phyloP scores from a whole-genome alignment of 306 rosid species.

The Abrus precatorius region DNA sequence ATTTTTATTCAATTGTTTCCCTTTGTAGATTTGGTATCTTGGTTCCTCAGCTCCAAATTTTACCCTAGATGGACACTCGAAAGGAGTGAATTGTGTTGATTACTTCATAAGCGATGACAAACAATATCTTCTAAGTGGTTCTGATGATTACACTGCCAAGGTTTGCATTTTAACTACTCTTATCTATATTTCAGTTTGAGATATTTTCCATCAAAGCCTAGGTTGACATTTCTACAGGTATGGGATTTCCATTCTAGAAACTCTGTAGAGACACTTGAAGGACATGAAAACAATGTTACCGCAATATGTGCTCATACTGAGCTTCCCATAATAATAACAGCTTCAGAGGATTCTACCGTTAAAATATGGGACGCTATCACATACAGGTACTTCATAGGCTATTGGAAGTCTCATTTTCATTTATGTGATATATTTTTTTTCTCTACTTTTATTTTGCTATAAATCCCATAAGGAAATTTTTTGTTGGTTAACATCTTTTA shows the following conservation, averaged over 20 bases:
- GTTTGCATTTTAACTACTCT: constrained; percentile 45
- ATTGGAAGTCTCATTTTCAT: not conserved
- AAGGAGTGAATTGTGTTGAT: constrained; percentile 68
- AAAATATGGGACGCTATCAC: constrained; percentile 63
- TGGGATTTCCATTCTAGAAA: constrained; percentile 61
- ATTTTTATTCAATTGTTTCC: not conserved
- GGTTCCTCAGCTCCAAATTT: constrained; percentile 58
- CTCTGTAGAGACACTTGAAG: constrained; percentile 64
- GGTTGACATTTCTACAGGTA: constrained; percentile 46
- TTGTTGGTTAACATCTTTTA: constrained; percentile 1
- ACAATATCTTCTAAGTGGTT: constrained; percentile 66
- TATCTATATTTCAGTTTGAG: not conserved
- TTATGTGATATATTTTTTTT: not conserved
- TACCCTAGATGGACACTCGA: constrained; percentile 68
- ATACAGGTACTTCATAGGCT: constrained; percentile 43
- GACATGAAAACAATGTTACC: constrained; percentile 65
- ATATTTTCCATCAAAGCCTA: not conserved
- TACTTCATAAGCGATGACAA: constrained; percentile 55
- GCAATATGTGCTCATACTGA: constrained; percentile 61
- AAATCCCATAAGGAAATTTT: not conserved
- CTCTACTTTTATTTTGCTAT: not conserved
- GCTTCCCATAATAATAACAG: constrained; percentile 61
- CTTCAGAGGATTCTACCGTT: constrained; percentile 67
- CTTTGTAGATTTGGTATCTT: constrained; percentile 64
- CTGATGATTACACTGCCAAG: constrained; percentile 72